A percentile compares a stretch with the other conserved stretches of the same genome.
These are phyloP conservation scores for Venturia effusa DNA, from an alignment of 2,329 filamentous ascomycete genomes.

Conservation along the genomic window DNA sequence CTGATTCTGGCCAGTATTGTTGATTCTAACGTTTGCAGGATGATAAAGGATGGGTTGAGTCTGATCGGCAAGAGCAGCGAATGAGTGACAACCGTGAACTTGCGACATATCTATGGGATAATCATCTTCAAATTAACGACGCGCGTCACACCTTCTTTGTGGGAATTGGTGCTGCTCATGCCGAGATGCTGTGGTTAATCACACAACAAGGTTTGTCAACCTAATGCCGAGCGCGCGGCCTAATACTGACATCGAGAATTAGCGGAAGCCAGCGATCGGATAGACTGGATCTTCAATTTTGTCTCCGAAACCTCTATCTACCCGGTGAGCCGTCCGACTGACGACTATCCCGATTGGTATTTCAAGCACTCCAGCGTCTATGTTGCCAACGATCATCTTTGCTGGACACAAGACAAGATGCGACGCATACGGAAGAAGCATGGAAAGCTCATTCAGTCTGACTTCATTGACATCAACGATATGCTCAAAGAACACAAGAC, in stretches of 20 bases:
- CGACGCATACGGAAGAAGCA: constrained; percentile 47
- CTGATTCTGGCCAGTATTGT: not conserved
- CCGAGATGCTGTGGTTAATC: constrained; percentile 1
- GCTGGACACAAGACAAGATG: constrained; percentile 55
- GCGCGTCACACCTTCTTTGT: constrained; percentile 70
- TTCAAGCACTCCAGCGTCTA: constrained; percentile 69
- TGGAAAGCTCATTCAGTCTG: constrained; percentile 40
- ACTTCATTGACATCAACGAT: constrained; percentile 37
- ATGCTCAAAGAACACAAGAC: constrained; percentile 45
- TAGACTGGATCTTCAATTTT: constrained; percentile 70
- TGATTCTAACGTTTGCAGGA: constrained; percentile 10
- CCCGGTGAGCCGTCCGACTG: constrained; percentile 52
- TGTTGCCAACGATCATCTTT: constrained; percentile 62
- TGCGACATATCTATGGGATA: constrained; percentile 87
- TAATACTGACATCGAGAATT: not conserved
- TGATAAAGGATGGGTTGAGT: constrained; percentile 22
- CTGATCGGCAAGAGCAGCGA: constrained; percentile 24
- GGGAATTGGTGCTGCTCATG: constrained; percentile 68
- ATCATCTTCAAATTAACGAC: constrained; percentile 66
- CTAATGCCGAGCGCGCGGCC: too few relatives aligned
- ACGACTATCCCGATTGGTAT: constrained; percentile 77
- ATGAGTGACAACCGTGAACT: constrained; percentile 52
- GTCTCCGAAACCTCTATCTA: constrained; percentile 64
- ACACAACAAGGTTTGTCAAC: not conserved
- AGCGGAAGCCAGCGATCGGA: not conserved